Percentiles rank a stretch among this genome's conserved stretches.
Evolutionary conservation across 2,329 filamentous ascomycete genomes (phyloP).

Genomic region (Colletotrichum coccodes): DNA sequence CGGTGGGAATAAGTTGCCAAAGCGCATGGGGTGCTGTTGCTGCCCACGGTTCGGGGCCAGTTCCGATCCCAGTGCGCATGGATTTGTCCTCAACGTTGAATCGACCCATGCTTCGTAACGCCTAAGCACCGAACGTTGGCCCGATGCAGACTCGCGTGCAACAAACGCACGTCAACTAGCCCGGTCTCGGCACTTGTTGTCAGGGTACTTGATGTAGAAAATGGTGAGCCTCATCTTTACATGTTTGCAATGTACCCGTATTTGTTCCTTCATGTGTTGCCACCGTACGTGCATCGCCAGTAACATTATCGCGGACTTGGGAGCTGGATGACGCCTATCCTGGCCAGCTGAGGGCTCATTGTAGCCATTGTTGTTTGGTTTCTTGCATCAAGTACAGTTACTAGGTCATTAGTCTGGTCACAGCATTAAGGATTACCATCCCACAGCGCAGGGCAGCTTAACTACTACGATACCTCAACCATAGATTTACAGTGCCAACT

Average conservation of each 20-base stretch:
- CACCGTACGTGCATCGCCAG: no score
- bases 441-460: no score
- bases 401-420: no score
- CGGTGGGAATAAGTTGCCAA: not conserved
- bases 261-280: no score
- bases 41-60: not conserved
- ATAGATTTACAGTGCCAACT: no score
- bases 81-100: not conserved
- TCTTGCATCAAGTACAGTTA: not conserved
- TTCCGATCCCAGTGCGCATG: not conserved
- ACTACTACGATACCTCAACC: no score
- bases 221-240: not conserved
- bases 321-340: not conserved
- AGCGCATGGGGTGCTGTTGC: not conserved
- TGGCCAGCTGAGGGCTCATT: not conserved
- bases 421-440: no score
- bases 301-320: not conserved
- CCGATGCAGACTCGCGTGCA: not conserved
- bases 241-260: not conserved
- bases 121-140: not conserved
- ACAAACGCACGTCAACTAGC: not conserved
- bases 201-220: not conserved
- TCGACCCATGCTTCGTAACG: conserved; percentile 1
- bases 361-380: not conserved
- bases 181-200: not conserved